phyloP scores from a whole-genome alignment of 768 basidiomycete species.

The Xerocomus potaroensis region DNA sequence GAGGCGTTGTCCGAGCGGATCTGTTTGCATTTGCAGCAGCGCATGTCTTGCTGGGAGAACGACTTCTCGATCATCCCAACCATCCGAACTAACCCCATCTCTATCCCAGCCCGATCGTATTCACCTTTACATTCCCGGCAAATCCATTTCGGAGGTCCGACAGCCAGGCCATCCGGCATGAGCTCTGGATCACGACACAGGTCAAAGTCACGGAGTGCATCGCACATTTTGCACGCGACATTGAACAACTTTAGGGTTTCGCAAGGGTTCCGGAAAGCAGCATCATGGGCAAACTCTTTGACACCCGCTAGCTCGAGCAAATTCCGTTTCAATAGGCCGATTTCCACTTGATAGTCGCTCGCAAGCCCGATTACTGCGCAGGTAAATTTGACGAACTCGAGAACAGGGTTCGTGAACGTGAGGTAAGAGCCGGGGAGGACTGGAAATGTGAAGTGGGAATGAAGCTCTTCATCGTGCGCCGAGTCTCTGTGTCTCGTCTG shows the following conservation, averaged over 20 bases:
- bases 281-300: conserved; percentile 82
- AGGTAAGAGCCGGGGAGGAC: conserved; percentile 83
- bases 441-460: conserved; percentile 73
- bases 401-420: conserved; percentile 68
- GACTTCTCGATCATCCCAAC: conserved; percentile 65
- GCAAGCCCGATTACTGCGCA: conserved; percentile 80
- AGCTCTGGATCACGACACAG: conserved; percentile 91
- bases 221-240: conserved; percentile 87
- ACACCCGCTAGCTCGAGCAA: conserved; percentile 83
- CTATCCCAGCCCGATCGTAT: conserved; percentile 85
- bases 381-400: conserved; percentile 86
- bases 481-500: conserved; percentile 60
- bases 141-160: conserved; percentile 55
- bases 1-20: conserved; percentile 87
- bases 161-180: conserved; percentile 50
- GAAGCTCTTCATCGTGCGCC: conserved; percentile 47
- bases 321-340: conserved; percentile 85
- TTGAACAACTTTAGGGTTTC: conserved; percentile 79
- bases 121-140: conserved; percentile 76
- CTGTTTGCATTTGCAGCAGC: conserved; percentile 86
- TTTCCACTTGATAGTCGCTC: conserved; percentile 78
- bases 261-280: conserved; percentile 88
- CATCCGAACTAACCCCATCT: conserved; percentile 78
- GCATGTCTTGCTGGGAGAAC: conserved; percentile 86
- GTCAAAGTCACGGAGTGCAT: conserved; percentile 84